phyloP scores from a whole-genome alignment of 106 monocot species.

The Acanthochlamys bracteata region DNA sequence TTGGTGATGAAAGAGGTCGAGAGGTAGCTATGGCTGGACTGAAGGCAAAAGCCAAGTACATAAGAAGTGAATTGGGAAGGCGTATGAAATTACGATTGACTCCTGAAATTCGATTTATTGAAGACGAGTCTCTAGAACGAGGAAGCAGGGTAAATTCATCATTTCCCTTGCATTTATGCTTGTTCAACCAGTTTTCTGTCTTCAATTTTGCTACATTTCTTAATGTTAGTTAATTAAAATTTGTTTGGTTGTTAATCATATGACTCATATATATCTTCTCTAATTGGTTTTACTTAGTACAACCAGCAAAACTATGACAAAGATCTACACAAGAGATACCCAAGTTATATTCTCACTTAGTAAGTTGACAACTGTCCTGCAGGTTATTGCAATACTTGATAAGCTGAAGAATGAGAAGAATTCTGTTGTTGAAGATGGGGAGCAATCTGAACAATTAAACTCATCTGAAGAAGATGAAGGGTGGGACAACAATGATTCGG shows the following conservation, averaged over 20 bases:
- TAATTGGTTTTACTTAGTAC: too few species aligned
- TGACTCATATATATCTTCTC: too few species aligned
- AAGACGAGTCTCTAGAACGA: slow-evolving; percentile 63
- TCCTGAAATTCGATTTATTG: slow-evolving; percentile 66
- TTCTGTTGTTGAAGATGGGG: slow-evolving; percentile 10
- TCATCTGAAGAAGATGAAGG: slow-evolving; percentile 22
- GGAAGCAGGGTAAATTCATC: slow-evolving; percentile 44
- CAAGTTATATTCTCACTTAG: not conserved
- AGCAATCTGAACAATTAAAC: slow-evolving; percentile 9
- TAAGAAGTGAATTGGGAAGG: slow-evolving; percentile 53
- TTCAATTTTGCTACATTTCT: not conserved
- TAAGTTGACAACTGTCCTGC: not conserved
- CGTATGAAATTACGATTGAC: slow-evolving; percentile 65
- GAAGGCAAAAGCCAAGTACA: slow-evolving; percentile 48
- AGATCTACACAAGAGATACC: not conserved
- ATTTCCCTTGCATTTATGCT: not conserved
- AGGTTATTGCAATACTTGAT: slow-evolving; percentile 35
- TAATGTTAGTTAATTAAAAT: not conserved
- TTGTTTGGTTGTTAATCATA: not conserved
- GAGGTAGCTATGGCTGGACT: slow-evolving; percentile 57
- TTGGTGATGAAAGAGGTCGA: slow-evolving; percentile 70
- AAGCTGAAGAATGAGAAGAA: slow-evolving; percentile 27
- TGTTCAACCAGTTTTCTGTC: not conserved
- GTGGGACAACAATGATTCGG: slow-evolving; percentile 17
- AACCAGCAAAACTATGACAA: too few species aligned